These are phyloP conservation scores for Cordyceps militaris DNA, from an alignment of 2,329 filamentous ascomycete species.

Conservation along the genomic window DNA sequence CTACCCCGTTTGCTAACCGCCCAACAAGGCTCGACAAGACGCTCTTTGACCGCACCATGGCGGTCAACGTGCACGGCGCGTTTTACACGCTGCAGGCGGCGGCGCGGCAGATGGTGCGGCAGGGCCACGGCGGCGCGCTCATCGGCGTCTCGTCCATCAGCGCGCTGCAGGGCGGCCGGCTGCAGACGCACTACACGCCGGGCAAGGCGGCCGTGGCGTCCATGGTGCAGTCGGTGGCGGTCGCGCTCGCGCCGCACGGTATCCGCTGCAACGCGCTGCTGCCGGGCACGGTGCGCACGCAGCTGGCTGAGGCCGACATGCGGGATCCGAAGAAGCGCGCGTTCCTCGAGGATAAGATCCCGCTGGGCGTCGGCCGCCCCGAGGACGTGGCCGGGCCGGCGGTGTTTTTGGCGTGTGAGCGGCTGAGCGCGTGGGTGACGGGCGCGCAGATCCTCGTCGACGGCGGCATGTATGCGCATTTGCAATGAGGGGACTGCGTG, in stretches of 20 bases:
- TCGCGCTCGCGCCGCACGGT: constrained; percentile 55
- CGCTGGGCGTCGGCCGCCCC: constrained; percentile 41
- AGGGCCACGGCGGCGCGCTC: constrained; percentile 47
- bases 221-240: constrained; percentile 58
- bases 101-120: constrained; percentile 57
- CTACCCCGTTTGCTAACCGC: not conserved
- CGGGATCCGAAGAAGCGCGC: constrained; percentile 47
- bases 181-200: constrained; percentile 56
- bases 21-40: constrained; percentile 41
- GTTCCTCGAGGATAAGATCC: not conserved
- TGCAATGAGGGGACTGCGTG: constrained; percentile 42
- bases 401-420: constrained; percentile 61
- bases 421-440: constrained; percentile 58
- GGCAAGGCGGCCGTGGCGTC: constrained; percentile 62
- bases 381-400: constrained; percentile 63
- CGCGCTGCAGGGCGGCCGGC: constrained; percentile 51
- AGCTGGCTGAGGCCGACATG: constrained; percentile 47
- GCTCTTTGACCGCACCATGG: constrained; percentile 53
- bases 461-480: constrained; percentile 66
- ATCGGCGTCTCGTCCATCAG: constrained; percentile 49
- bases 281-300: constrained; percentile 51
- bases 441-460: constrained; percentile 66
- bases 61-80: constrained; percentile 58
- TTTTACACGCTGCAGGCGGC: constrained; percentile 59
- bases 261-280: constrained; percentile 63